These are phyloP conservation scores for Harrya chromipes DNA, from an alignment of 768 basidiomycete species.

Conservation along the genomic window DNA sequence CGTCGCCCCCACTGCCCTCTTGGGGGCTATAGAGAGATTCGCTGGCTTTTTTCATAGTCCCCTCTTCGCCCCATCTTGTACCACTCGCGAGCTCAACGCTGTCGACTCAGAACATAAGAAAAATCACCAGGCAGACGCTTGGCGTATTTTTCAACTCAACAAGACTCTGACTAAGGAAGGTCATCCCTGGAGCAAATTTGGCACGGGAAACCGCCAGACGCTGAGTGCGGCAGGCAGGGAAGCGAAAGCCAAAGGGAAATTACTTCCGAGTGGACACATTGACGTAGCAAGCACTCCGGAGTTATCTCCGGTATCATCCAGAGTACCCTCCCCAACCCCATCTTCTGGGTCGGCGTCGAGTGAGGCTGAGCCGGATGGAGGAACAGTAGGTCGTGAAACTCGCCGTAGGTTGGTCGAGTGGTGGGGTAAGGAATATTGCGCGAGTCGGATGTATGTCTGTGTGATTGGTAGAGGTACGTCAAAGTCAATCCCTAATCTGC, in stretches of 20 bases:
- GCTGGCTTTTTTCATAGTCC: slow-evolving; percentile 92
- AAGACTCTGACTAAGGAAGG: slow-evolving; percentile 78
- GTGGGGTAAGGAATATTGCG: slow-evolving; percentile 82
- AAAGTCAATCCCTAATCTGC: not conserved
- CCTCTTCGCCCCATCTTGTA: slow-evolving; percentile 81
- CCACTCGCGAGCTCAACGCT: slow-evolving; percentile 87
- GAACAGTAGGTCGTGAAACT: slow-evolving; percentile 74
- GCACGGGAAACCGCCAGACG: slow-evolving; percentile 79
- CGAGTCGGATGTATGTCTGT: slow-evolving; percentile 77
- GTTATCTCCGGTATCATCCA: slow-evolving; percentile 50
- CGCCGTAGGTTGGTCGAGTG: slow-evolving; percentile 78
- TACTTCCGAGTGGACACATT: slow-evolving; percentile 27
- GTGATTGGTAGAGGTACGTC: slow-evolving; percentile 71
- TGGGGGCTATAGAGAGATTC: slow-evolving; percentile 73
- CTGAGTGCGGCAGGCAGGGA: slow-evolving; percentile 60
- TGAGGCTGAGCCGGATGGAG: slow-evolving; percentile 71
- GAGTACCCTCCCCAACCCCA: slow-evolving; percentile 56
- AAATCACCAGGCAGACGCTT: slow-evolving; percentile 86
- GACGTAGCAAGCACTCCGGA: slow-evolving; percentile 21
- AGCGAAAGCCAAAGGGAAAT: slow-evolving; percentile 48
- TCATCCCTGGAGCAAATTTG: slow-evolving; percentile 90
- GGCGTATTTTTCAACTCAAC: slow-evolving; percentile 94
- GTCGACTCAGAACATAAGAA: slow-evolving; percentile 98
- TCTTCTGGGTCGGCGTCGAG: slow-evolving; percentile 52
- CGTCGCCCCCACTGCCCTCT: slow-evolving; percentile 60